phyloP scores from a whole-genome alignment of 1,284 basidiomycete genomes.

The Mycena sp. region DNA sequence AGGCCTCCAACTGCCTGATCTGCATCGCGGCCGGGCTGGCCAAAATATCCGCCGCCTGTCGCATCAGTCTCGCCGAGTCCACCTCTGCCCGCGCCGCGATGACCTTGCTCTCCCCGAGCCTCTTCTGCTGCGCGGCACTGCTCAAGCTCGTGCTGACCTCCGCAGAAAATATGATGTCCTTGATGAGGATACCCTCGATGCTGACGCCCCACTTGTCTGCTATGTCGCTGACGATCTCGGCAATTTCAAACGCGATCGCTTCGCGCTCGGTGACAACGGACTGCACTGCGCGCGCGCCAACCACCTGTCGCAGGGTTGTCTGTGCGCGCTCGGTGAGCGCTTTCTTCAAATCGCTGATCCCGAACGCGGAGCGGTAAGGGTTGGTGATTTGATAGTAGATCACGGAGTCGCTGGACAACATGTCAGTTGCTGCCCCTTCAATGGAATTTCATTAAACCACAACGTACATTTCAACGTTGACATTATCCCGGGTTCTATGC shows the following conservation, averaged over 20 bases:
- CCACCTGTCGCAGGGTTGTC: too few species aligned
- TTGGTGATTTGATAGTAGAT: constrained; percentile 91
- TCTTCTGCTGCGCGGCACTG: constrained; percentile 93
- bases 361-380: constrained; percentile 92
- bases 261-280: too few species aligned
- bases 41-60: constrained; percentile 92
- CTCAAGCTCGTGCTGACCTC: constrained; percentile 94
- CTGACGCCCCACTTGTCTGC: too few species aligned
- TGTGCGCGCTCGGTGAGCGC: too few species aligned
- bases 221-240: too few species aligned
- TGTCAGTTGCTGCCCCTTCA: constrained; percentile 26
- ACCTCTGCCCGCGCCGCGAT: too few species aligned
- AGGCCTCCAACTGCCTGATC: constrained; percentile 93
- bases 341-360: constrained; percentile 87
- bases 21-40: constrained; percentile 98
- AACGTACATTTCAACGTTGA: constrained; percentile 82
- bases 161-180: constrained; percentile 90
- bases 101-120: constrained; percentile 95
- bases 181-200: too few species aligned
- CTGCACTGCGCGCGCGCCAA: too few species aligned
- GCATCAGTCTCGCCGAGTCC: constrained; percentile 93
- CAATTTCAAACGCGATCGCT: too few species aligned
- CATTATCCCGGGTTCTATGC: constrained; percentile 85
- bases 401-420: constrained; percentile 76
- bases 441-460: too few species aligned